phyloP scores from a whole-genome alignment of 306 rosid species.

The Prunus dulcis region DNA sequence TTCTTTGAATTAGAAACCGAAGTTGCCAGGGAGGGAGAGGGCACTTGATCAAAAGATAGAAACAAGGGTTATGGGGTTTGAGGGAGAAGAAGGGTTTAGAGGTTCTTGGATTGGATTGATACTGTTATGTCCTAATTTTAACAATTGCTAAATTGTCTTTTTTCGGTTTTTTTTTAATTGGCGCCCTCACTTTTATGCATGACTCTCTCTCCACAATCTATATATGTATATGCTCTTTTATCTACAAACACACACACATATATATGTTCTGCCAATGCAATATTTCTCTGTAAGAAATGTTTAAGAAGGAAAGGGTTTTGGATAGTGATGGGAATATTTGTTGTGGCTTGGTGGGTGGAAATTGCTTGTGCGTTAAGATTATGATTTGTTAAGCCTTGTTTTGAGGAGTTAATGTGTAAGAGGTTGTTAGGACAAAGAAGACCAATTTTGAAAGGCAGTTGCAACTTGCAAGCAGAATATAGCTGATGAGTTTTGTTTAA shows the following conservation, averaged over 20 bases:
- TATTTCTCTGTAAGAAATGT: background rate
- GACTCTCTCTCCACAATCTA: background rate
- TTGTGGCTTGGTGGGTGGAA: background rate
- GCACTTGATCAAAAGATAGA: background rate
- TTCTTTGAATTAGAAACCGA: background rate
- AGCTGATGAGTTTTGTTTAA: background rate
- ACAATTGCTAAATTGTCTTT: background rate
- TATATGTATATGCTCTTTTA: background rate
- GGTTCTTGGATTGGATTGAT: background rate
- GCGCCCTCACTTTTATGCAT: background rate
- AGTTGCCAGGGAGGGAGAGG: background rate
- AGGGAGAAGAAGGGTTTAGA: background rate
- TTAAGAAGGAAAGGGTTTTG: background rate
- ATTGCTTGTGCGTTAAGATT: background rate
- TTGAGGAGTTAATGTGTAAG: background rate
- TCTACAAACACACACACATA: background rate
- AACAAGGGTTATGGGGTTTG: background rate
- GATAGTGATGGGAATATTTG: background rate
- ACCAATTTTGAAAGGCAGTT: background rate
- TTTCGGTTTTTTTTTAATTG: background rate
- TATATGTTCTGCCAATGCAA: background rate
- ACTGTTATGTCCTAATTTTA: background rate
- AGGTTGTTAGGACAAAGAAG: background rate
- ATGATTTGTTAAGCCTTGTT: background rate
- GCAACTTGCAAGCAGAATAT: background rate